Percentiles rank a stretch among this genome's conserved stretches.
These are phyloP conservation scores for Magnusiomyces clavatus DNA, from an alignment of 1,139 yeast genomes.

Conservation along the genomic window DNA sequence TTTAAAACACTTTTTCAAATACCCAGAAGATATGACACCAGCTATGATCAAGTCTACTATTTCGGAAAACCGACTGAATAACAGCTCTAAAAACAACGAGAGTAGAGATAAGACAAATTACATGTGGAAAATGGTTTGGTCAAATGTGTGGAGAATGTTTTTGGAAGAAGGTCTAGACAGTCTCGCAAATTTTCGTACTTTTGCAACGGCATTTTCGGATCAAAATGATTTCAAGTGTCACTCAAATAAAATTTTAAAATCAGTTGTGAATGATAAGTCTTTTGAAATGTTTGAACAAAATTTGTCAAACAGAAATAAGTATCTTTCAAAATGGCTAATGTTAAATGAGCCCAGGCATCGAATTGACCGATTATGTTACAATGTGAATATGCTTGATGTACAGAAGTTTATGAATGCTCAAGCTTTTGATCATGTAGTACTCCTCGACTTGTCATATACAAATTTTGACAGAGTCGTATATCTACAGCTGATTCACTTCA, in stretches of 20 bases:
- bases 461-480: background rate
- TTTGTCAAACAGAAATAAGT: background rate
- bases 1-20: no score
- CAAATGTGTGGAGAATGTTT: no score
- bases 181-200: background rate
- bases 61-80: no score
- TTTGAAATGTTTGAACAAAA: background rate
- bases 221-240: background rate
- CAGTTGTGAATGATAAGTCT: no score
- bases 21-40: no score
- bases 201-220: constrained; percentile 4
- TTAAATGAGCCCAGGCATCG: background rate
- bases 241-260: background rate
- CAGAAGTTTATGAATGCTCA: background rate
- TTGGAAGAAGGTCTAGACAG: no score
- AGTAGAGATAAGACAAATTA: no score
- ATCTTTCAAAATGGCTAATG: background rate
- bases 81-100: no score
- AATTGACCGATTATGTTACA: background rate
- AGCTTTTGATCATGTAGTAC: background rate
- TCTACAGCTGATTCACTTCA: background rate
- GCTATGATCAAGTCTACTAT: no score
- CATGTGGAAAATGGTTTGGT: no score
- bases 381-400: background rate
- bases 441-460: constrained; percentile 1